These are phyloP conservation scores for Vitellaria paradoxa DNA, from an alignment of 179 eudicot genomes.

Conservation along the genomic window DNA sequence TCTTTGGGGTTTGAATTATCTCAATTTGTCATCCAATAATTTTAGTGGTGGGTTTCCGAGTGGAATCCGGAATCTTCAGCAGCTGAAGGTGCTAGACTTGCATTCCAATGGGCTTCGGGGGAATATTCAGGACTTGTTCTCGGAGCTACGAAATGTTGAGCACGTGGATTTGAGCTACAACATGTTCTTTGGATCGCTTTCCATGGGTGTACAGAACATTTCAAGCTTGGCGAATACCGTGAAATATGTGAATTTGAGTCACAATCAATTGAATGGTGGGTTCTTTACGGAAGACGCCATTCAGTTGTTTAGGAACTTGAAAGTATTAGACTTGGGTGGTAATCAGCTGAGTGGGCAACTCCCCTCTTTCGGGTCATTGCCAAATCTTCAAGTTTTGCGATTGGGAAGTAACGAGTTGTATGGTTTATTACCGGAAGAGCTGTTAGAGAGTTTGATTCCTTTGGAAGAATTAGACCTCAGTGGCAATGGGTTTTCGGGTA, in stretches of 20 bases:
- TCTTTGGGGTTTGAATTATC: constrained; percentile 54
- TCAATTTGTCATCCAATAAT: constrained; percentile 63
- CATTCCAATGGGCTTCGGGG: constrained; percentile 54
- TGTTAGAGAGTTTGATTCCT: constrained; percentile 51
- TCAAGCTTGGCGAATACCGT: constrained; percentile 66
- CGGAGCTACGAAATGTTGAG: constrained; percentile 59
- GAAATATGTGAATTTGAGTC: constrained; percentile 57
- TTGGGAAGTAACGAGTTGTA: constrained; percentile 53
- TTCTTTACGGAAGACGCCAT: constrained; percentile 52
- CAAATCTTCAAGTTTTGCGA: constrained; percentile 62
- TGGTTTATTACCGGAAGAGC: constrained; percentile 64
- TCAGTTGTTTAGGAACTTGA: constrained; percentile 63
- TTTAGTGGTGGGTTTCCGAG: constrained; percentile 55
- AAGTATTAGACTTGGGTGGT: constrained; percentile 71
- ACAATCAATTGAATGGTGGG: constrained; percentile 53
- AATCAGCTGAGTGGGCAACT: constrained; percentile 68
- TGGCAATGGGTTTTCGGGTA: constrained; percentile 89
- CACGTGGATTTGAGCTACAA: constrained; percentile 70
- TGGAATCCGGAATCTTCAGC: constrained; percentile 64
- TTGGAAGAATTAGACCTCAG: constrained; percentile 81
- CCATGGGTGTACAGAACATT: constrained; percentile 30
- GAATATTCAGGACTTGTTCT: constrained; percentile 44
- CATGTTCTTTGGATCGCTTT: constrained; percentile 50
- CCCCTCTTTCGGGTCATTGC: constrained; percentile 47
- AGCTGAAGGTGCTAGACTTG: constrained; percentile 60